Base-by-base conservation (phyloP, 2,329 filamentous ascomycete genomes). In the Nectriaceae sp. region DNA sequence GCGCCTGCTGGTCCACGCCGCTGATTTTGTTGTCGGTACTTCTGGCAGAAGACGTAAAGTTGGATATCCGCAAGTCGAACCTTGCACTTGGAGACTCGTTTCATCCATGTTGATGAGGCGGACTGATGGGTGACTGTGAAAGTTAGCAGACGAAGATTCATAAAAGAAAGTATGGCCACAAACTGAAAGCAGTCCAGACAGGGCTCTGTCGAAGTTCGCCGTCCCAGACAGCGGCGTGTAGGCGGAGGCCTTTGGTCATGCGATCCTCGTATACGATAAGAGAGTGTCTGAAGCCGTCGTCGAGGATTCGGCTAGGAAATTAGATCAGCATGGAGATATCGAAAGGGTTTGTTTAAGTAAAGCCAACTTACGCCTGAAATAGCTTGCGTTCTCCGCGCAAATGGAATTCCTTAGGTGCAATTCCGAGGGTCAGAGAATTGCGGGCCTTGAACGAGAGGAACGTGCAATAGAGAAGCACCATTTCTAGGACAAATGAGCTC, bases 171-270 rank as follows among this genome's bases (percentile, higher is more conserved):
- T 18, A 10, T 6, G 26, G 33, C 33, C 16, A 54, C 75, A 21
- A 68, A 84, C 82, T 68, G 57, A 86, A 86, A 3, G 82, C 82
- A 3, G 82, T 85, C 83, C 83, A 86, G 8, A 86, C 74, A 1
- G 82, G 83, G 56, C 79, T 83, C 42, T 70, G 70, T 22, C 69
- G 71, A 42, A 83, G 60, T 43, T 77, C 74, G 2, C 80, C 82
- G n/a, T 78, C 75, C 70, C 73, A 76, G 0, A 82, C 75, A 2
- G 78, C 72, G 11, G 80, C 78, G 40, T 84, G 80, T 1, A 86
- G 74, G 11, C 83, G 76, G 3, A 79, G 48, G 2, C 75, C 76
- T 10, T 69, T 65, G 1, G 75, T 79, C 20, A 71, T 65, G 2
- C 54, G 42, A 55, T 86, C 82, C 50, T 78, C 66, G 47, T 77